Base-by-base conservation (phyloP, 768 basidiomycete genomes). In the Suillus sp. region DNA sequence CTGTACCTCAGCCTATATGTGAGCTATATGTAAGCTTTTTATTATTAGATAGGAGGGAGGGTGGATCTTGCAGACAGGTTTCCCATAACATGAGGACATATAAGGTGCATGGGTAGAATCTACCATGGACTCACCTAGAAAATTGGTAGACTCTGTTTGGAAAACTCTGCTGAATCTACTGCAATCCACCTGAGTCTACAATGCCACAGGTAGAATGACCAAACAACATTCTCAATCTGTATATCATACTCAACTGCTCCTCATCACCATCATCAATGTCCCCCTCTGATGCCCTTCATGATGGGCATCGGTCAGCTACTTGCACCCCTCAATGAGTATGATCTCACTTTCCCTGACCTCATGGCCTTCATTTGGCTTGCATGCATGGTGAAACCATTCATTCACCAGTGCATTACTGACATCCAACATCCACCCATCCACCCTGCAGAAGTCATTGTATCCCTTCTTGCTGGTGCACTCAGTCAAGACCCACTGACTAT, bases 81-180 rank as follows among this genome's bases (percentile, higher is more conserved):
- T n/a, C n/a, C n/a, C n/a, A n/a, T n/a, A n/a, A n/a, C n/a, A 82
- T 62, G 42, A 43, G 42, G 42, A 3, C 42, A 43, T 43, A 3
- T 43, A 43, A 43, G 42, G 42, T 43, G 42, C 20, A 43, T 43
- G 42, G 42, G 42, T 43, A 43, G 42, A 43, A 43, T 43, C 20
- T 43, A 43, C 20, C 1, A 3, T 43, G 9, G 42, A 43, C 42
- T 43, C 9, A 3, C 20, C 0, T 43, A 43, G 42, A 43, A 43
- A 43, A 43, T 43, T n/a, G 20, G 42, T 43, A 43, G 42, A 43
- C 42, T 43, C 42, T 4, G 3, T 10, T 43, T 3, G 1, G 42
- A 43, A n/a, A 43, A 43, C 20, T n/a, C 42, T 1, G 10, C 3
- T 0, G 20, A 43, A 43, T 43, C 42, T 43, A 43, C 42, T 0